A percentile compares a stretch with the other conserved stretches of the same genome.
Conservation (phyloP, 1,139 yeast species). For the Suhomyces panamericanus region DNA sequence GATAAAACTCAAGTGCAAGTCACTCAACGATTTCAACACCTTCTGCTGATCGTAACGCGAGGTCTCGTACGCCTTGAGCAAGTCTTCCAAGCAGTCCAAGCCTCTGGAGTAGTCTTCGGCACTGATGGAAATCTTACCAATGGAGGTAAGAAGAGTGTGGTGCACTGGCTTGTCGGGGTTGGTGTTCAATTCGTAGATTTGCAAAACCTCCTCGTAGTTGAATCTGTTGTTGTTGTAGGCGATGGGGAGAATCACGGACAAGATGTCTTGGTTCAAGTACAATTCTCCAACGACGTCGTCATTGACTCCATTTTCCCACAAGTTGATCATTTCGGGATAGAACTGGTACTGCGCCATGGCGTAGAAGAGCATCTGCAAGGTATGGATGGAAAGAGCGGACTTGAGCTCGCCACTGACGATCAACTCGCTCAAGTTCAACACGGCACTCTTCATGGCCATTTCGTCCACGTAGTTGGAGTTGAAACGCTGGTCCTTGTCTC, state of each 20-base stretch:
- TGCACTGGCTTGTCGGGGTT: constrained; percentile 20
- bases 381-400: constrained; percentile 8
- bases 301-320: constrained; percentile 48
- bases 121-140: constrained; percentile 43
- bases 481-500: constrained; percentile 42
- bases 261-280: constrained; percentile 52
- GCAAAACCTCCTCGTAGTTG: constrained; percentile 55
- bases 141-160: constrained; percentile 34
- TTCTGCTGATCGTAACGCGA: constrained; percentile 16
- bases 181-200: constrained; percentile 39
- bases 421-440: constrained; percentile 35
- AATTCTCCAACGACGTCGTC: constrained; percentile 29
- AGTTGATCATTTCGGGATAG: constrained; percentile 35
- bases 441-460: constrained; percentile 32
- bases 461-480: constrained; percentile 32
- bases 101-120: constrained; percentile 44
- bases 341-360: constrained; percentile 41
- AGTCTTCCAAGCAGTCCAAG: constrained; percentile 41
- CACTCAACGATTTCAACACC: constrained; percentile 37
- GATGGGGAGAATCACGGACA: constrained; percentile 71
- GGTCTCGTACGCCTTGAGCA: constrained; percentile 32
- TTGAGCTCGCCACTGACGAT: constrained; percentile 34
- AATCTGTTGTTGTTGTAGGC: constrained; percentile 62
- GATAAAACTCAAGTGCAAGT: constrained; percentile 76
- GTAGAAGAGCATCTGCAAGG: constrained; percentile 25